Conservation (phyloP, 164 flowering plant genomes). For the Annona cherimola region DNA sequence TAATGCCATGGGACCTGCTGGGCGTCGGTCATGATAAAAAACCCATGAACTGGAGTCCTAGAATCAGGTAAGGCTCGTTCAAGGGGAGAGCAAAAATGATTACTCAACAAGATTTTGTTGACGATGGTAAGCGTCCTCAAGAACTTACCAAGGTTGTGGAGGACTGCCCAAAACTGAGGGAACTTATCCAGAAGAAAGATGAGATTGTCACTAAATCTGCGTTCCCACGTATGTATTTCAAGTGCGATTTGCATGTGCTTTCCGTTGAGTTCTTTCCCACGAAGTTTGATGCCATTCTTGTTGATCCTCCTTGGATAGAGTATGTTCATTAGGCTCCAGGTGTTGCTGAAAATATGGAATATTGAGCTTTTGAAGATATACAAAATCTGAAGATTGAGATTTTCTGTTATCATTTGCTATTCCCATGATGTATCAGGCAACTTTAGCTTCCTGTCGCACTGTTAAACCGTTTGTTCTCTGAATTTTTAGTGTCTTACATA, state of each 20-base stretch:
- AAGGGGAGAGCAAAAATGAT: constrained; percentile 97
- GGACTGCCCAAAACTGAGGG: constrained; percentile 96
- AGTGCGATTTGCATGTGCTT: constrained; percentile 73
- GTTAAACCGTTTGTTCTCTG: background rate
- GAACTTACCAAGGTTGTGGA: constrained; percentile 90
- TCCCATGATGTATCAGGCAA: background rate
- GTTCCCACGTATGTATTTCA: constrained; percentile 85
- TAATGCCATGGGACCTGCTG: constrained; percentile 43
- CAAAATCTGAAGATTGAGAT: constrained; percentile 95
- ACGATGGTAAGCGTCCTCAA: constrained; percentile 95
- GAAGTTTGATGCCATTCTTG: constrained; percentile 96
- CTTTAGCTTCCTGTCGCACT: too few species aligned
- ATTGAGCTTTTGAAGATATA: constrained; percentile 96
- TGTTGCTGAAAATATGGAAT: constrained; percentile 88
- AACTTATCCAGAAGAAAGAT: constrained; percentile 96
- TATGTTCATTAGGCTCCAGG: constrained; percentile 99
- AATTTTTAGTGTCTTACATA: constrained; percentile 1
- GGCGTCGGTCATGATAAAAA: constrained; percentile 68
- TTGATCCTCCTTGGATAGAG: constrained; percentile 99
- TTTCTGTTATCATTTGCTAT: background rate
- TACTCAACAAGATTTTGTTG: constrained; percentile 98
- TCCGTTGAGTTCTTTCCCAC: constrained; percentile 86
- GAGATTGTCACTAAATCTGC: constrained; percentile 88
- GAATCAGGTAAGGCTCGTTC: constrained; percentile 94
- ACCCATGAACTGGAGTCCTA: constrained; percentile 65